A percentile compares a stretch with the other conserved stretches of the same genome.
These are phyloP conservation scores for Kwoniella shivajii DNA, from an alignment of 1,284 basidiomycete genomes.

Conservation along the genomic window DNA sequence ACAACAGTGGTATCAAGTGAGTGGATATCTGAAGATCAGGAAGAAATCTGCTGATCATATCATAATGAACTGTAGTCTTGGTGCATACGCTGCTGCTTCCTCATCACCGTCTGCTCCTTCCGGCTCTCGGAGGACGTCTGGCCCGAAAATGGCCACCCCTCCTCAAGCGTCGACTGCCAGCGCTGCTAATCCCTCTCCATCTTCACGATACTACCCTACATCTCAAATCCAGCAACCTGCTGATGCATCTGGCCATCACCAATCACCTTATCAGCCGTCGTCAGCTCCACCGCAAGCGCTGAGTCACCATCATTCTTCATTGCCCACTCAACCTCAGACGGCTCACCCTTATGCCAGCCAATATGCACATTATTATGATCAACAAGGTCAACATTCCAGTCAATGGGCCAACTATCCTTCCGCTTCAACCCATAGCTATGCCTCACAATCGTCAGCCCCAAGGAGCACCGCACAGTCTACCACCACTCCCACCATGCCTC, in stretches of 20 bases:
- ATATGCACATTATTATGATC: conserved; percentile 30
- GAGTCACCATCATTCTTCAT: conserved; percentile 19
- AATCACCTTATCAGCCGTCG: conserved; percentile 30
- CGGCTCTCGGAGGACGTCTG: conserved; percentile 33
- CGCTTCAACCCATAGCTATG: conserved; percentile 4
- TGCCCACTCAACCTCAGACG: conserved; percentile 18
- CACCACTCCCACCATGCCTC: conserved; percentile 12
- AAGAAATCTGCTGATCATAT: conserved; percentile 5
- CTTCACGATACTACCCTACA: conserved; percentile 33
- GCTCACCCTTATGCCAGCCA: conserved; percentile 31
- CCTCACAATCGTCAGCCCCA: conserved; percentile 15
- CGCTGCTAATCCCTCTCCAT: conserved; percentile 32
- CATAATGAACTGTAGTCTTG: conserved; percentile 18
- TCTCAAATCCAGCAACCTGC: conserved; percentile 12
- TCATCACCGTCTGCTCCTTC: conserved; percentile 31
- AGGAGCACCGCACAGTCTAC: conserved; percentile 3
- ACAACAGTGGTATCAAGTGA: conserved; percentile 32
- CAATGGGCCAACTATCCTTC: conserved; percentile 19
- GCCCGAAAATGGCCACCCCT: conserved; percentile 25
- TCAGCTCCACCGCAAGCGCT: conserved; percentile 36
- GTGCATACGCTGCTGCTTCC: conserved; percentile 22
- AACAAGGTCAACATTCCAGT: conserved; percentile 19
- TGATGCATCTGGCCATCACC: conserved; percentile 9
- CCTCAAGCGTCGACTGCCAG: conserved; percentile 22
- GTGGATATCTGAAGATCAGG: conserved; percentile 7